Evolutionary conservation across 140 eudicot genomes (phyloP).

Genomic region (Erigeron philadelphicus): DNA sequence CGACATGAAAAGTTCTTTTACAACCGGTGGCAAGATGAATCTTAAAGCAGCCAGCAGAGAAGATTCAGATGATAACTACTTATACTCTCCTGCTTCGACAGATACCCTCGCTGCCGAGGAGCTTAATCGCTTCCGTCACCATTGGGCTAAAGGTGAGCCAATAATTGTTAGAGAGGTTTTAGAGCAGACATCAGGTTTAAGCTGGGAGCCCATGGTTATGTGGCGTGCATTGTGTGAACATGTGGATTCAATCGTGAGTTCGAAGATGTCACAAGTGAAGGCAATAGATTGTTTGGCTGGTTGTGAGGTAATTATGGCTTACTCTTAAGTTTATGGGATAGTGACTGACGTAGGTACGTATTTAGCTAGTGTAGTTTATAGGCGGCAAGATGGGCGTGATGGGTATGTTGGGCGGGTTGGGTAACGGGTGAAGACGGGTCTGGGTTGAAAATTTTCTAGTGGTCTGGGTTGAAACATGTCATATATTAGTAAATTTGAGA

Average conservation of each 20-base stretch:
- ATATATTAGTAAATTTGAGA: neutral
- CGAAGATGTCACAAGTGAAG: conserved; percentile 63
- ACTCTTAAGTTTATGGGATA: neutral
- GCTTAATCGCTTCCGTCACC: conserved; percentile 48
- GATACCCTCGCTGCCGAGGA: conserved; percentile 40
- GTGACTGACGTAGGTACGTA: conserved; percentile 2
- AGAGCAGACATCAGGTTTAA: conserved; percentile 57
- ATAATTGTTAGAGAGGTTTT: conserved; percentile 50
- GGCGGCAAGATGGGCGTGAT: conserved; percentile 9
- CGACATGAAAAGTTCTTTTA: conserved; percentile 14
- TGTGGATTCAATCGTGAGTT: conserved; percentile 40
- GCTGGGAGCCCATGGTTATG: conserved; percentile 99
- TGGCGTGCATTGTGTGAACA: conserved; percentile 80
- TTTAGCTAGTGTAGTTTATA: neutral
- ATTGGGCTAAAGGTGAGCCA: conserved; percentile 88
- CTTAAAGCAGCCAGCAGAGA: conserved; percentile 49
- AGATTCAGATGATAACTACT: conserved; percentile 48
- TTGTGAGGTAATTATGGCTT: conserved; percentile 65
- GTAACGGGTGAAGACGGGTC: neutral
- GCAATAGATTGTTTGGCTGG: conserved; percentile 80
- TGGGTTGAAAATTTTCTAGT: neutral
- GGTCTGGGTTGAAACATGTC: neutral
- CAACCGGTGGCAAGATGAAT: conserved; percentile 22
- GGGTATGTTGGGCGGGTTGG: neutral
- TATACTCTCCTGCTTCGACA: conserved; percentile 49